Percentiles rank a stretch among this genome's conserved stretches.
phyloP scores from a whole-genome alignment of 163 green algal genomes.

The Chlorella variabilis region DNA sequence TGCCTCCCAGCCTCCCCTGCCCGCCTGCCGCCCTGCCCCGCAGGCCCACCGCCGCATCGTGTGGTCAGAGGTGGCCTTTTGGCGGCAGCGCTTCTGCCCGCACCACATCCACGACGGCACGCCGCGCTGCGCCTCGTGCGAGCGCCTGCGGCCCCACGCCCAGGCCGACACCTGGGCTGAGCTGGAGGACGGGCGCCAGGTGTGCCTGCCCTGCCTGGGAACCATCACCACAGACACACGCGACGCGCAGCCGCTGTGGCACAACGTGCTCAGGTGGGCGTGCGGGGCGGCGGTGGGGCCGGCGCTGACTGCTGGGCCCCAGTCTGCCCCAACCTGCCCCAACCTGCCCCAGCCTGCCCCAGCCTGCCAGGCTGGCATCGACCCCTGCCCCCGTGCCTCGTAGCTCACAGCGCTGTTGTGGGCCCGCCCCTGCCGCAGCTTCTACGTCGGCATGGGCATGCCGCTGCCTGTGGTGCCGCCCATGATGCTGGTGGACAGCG shows the following conservation, averaged over 20 bases:
- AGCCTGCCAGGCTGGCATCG: too few relatives aligned
- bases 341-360: too few relatives aligned
- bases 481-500: slow-evolving; percentile 83
- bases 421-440: slow-evolving; percentile 35
- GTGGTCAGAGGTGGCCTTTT: slow-evolving; percentile 75
- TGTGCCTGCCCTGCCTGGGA: slow-evolving; percentile 85
- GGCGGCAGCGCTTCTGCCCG: slow-evolving; percentile 64
- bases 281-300: too few relatives aligned
- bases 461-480: slow-evolving; percentile 67
- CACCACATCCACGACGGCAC: slow-evolving; percentile 63
- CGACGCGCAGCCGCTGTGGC: slow-evolving; percentile 85
- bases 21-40: neutral
- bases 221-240: slow-evolving; percentile 76
- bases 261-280: slow-evolving; percentile 63
- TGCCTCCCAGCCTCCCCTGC: neutral
- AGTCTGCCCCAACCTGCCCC: too few relatives aligned
- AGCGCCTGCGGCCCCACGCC: slow-evolving; percentile 54
- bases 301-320: too few relatives aligned
- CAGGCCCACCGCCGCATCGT: slow-evolving; percentile 47
- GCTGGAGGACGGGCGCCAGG: slow-evolving; percentile 74
- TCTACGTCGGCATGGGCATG: slow-evolving; percentile 78
- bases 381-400: neutral
- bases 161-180: slow-evolving; percentile 54
- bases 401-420: too few relatives aligned
- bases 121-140: slow-evolving; percentile 72